Evolutionary conservation across 371 early-diverging fungal genomes (phyloP).

Genomic region (Mortierella sp.): DNA sequence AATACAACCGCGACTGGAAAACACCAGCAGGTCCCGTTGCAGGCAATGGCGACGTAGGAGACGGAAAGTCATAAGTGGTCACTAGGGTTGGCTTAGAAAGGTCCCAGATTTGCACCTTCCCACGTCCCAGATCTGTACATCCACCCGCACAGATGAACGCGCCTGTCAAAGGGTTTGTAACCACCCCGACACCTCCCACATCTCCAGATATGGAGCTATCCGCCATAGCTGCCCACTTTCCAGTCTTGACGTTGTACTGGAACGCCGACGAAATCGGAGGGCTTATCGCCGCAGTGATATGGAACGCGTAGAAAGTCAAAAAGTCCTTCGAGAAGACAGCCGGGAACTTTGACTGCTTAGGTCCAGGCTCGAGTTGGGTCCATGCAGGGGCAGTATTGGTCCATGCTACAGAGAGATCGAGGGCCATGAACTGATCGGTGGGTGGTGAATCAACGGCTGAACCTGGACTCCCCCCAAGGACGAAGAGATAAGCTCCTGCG

Average conservation of each 20-base stretch:
- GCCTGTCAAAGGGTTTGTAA: too few relatives aligned
- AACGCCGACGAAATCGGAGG: neutral
- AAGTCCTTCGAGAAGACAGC: neutral
- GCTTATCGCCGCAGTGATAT: neutral
- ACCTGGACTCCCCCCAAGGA: neutral
- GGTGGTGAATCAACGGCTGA: neutral
- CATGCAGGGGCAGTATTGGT: neutral
- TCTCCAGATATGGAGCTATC: too few relatives aligned
- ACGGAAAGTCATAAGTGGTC: too few relatives aligned
- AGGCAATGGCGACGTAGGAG: too few relatives aligned
- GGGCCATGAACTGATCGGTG: neutral
- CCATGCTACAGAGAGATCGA: neutral
- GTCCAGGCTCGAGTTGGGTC: neutral
- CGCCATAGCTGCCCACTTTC: neutral
- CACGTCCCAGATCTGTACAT: too few relatives aligned
- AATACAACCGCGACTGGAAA: too few relatives aligned
- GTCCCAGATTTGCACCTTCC: too few relatives aligned
- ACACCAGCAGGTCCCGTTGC: too few relatives aligned
- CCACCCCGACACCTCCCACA: too few relatives aligned
- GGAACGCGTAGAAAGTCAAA: neutral
- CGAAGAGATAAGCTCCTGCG: neutral
- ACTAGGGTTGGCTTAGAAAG: neutral
- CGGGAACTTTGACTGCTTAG: neutral
- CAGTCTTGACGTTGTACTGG: neutral
- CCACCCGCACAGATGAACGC: too few relatives aligned